phyloP scores from a whole-genome alignment of 2,329 filamentous ascomycete genomes.

The Alternaria sp. region DNA sequence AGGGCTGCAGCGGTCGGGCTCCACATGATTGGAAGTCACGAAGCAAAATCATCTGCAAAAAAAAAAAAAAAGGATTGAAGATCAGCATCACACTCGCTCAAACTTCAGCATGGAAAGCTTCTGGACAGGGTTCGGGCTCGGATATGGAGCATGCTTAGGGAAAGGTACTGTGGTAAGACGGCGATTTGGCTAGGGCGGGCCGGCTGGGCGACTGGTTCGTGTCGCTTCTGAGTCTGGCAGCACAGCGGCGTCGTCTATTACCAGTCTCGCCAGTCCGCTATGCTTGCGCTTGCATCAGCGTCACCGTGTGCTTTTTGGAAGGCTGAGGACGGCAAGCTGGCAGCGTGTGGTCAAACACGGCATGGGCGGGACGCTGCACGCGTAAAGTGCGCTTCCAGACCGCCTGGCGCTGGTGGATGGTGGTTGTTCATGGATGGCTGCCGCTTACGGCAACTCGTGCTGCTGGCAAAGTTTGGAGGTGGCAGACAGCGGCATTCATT shows the following conservation, averaged over 20 bases:
- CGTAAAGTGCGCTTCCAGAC: conserved; percentile 40
- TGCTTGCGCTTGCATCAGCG: conserved; percentile 29
- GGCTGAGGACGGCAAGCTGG: conserved; percentile 19
- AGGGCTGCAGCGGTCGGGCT: conserved; percentile 33
- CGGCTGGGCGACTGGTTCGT: conserved; percentile 38
- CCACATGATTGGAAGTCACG: conserved; percentile 43
- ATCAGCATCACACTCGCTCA: conserved; percentile 45
- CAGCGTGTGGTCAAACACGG: conserved; percentile 38
- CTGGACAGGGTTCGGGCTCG: conserved; percentile 50
- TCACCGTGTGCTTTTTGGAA: conserved; percentile 22
- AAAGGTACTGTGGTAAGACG: conserved; percentile 38
- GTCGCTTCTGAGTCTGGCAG: conserved; percentile 42
- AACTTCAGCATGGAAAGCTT: conserved; percentile 47
- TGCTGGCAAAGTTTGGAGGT: conserved; percentile 26
- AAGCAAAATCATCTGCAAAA: conserved; percentile 44
- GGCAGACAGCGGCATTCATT: conserved; percentile 30
- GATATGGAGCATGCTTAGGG: conserved; percentile 47
- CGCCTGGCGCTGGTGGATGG: conserved; percentile 33
- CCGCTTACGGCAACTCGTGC: conserved; percentile 37
- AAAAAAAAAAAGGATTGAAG: conserved; percentile 41
- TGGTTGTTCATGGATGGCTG: conserved; percentile 20
- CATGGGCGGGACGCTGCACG: conserved; percentile 40
- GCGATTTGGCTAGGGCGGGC: conserved; percentile 30
- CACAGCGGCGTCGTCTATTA: conserved; percentile 25
- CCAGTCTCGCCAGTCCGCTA: conserved; percentile 25